phyloP scores from a whole-genome alignment of 2,329 filamentous ascomycete genomes.

The Alternaria sp. region DNA sequence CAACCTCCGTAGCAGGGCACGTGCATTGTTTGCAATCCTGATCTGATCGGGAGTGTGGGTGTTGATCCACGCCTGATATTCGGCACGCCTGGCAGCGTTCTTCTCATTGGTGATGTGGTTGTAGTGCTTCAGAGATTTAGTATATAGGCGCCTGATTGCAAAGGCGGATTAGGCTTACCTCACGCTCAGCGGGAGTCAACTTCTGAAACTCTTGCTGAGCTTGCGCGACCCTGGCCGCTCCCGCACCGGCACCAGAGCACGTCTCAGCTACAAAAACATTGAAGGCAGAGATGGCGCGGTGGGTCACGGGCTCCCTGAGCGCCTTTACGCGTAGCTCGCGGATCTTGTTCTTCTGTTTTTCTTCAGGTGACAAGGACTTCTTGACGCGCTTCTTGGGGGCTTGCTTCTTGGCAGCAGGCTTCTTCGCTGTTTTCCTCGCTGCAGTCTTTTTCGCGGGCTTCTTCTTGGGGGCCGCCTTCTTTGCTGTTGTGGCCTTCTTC shows the following conservation, averaged over 20 bases:
- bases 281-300: slow-evolving; percentile 26
- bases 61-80: slow-evolving; percentile 64
- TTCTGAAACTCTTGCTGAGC: slow-evolving; percentile 33
- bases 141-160: background rate
- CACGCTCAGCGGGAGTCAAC: slow-evolving; percentile 46
- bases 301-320: slow-evolving; percentile 44
- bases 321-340: slow-evolving; percentile 50
- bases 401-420: slow-evolving; percentile 33
- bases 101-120: slow-evolving; percentile 61
- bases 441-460: slow-evolving; percentile 20
- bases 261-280: slow-evolving; percentile 40
- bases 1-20: slow-evolving; percentile 50
- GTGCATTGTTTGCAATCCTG: slow-evolving; percentile 66
- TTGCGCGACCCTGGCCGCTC: slow-evolving; percentile 13
- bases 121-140: slow-evolving; percentile 57
- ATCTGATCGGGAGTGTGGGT: slow-evolving; percentile 66
- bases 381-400: slow-evolving; percentile 33
- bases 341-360: slow-evolving; percentile 42
- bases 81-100: slow-evolving; percentile 54
- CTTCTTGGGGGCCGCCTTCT: slow-evolving; percentile 38
- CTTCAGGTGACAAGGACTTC: slow-evolving; percentile 40
- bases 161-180: slow-evolving; percentile 36
- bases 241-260: background rate
- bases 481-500: slow-evolving; percentile 35
- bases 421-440: slow-evolving; percentile 25